Evolutionary conservation across 108 stramenopile genomes (phyloP), one percentile per base, ranked within the genome.

Genomic region (Aurantiochytrium sp.): DNA sequence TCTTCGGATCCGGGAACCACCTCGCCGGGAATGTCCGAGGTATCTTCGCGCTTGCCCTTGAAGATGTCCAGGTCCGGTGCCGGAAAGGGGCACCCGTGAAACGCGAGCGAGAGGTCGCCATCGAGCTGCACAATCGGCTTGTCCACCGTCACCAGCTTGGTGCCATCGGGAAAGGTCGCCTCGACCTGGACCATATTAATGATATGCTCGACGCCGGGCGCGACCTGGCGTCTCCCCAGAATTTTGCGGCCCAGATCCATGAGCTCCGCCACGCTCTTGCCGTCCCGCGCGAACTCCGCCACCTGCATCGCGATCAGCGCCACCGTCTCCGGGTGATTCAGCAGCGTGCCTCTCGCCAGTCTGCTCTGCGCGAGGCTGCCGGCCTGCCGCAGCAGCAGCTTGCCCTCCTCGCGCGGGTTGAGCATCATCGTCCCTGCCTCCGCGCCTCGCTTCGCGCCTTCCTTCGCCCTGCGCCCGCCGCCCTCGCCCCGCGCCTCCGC

Each of bases 161-260:
- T 99, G 4, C 98, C 98, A 92, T 99, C 98, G 2, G 97, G 97
- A 94, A 99, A 99, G 58, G 98, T 98, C 28, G 96, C 98, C 94
- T 99, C 98, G 53, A 99, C 94, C 93, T 99, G 98, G 5, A 99
- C 97, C 92, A 98, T 95, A 14, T 92, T 64, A n/a, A 99, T 91
- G 60, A 97, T 28, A 60, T 58, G 44, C 10, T 96, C 91, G 25
- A 99, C 97, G 4, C 97, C 97, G 0, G 96, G 94, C 60, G 96
- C 69, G 1, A 98, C 97, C 92, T 99, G 96, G 72, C 92, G 89
- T 16, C 92, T 88, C 3, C 98, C 98, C 43, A 99, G 88, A 45
- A 99, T 89, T 42, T 92, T 88, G 57, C 95, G 94, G 16, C 97
- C 98, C 21, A 95, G 44, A 10, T 90, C 88, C 97, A 98, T 98